These are phyloP conservation scores for Pythium sukuiense DNA, from an alignment of 352 stramenopile genomes.

Conservation along the genomic window DNA sequence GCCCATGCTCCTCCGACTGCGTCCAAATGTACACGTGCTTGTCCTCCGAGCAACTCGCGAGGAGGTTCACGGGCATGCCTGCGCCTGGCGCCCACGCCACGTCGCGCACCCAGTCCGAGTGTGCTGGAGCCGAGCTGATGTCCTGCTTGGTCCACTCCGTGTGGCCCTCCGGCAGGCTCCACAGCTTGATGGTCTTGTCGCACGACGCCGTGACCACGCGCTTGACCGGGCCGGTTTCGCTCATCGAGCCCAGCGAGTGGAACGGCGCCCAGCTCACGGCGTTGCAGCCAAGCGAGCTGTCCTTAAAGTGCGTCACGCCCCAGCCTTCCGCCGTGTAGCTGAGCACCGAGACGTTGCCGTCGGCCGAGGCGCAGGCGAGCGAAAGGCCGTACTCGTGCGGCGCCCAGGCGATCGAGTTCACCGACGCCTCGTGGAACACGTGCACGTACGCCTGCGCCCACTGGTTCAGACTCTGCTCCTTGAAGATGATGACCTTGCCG, in stretches of 20 bases:
- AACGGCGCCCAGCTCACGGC: conserved; percentile 96
- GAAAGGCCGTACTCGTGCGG: conserved; percentile 96
- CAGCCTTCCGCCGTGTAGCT: conserved; percentile 86
- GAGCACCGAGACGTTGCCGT: conserved; percentile 93
- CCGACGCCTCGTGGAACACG: conserved; percentile 84
- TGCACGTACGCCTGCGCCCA: conserved; percentile 94
- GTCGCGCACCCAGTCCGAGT: conserved; percentile 96
- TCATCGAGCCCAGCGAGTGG: conserved; percentile 56
- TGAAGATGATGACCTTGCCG: conserved; percentile 96
- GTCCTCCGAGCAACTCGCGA: conserved; percentile 92
- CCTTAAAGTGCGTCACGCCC: conserved; percentile 92
- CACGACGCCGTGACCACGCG: conserved; percentile 96
- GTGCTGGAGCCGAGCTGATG: conserved; percentile 71
- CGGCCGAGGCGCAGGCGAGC: conserved; percentile 92
- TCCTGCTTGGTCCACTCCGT: conserved; percentile 83
- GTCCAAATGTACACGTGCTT: conserved; percentile 97
- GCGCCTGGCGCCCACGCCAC: conserved; percentile 96
- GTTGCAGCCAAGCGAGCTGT: conserved; percentile 96
- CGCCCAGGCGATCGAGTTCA: conserved; percentile 96
- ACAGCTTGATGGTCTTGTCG: conserved; percentile 98
- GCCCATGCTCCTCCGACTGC: conserved; percentile 62
- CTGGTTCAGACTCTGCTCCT: conserved; percentile 91
- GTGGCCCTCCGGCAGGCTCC: conserved; percentile 76
- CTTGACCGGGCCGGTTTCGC: conserved; percentile 47
- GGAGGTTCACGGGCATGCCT: conserved; percentile 92